Evolutionary conservation across 108 stramenopile species (phyloP).

Genomic region (Cyclostephanos tholiformis): DNA sequence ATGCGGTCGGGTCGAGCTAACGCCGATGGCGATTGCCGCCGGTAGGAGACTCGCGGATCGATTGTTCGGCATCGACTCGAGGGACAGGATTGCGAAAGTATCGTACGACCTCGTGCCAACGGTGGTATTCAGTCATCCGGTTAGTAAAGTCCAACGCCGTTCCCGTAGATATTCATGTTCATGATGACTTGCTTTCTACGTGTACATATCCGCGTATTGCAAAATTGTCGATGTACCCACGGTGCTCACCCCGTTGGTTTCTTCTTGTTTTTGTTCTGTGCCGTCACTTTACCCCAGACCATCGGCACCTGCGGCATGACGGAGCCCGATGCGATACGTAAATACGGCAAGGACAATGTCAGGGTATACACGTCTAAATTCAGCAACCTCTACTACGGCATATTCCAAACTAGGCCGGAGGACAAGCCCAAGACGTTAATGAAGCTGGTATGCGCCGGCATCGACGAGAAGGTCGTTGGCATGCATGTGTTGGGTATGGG

Average conservation of each 20-base stretch:
- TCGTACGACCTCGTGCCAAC: slow-evolving; percentile 86
- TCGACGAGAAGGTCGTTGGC: slow-evolving; percentile 90
- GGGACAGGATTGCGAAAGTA: slow-evolving; percentile 45
- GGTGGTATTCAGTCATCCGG: slow-evolving; percentile 91
- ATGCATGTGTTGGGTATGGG: slow-evolving; percentile 94
- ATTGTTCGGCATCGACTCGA: slow-evolving; percentile 70
- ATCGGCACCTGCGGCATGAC: slow-evolving; percentile 88
- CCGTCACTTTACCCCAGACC: slow-evolving; percentile 10
- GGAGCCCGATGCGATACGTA: slow-evolving; percentile 82
- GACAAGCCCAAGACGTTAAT: slow-evolving; percentile 94
- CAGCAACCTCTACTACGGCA: slow-evolving; percentile 88
- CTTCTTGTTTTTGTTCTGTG: no score
- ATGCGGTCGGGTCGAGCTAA: slow-evolving; percentile 81
- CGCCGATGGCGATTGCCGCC: slow-evolving; percentile 95
- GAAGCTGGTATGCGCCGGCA: slow-evolving; percentile 90
- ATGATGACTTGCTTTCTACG: no score
- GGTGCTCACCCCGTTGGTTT: slow-evolving; percentile 2
- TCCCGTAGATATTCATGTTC: no score
- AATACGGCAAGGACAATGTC: slow-evolving; percentile 90
- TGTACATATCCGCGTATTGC: no score
- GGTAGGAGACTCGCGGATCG: slow-evolving; percentile 89
- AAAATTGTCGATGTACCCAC: no score
- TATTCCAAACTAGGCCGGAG: slow-evolving; percentile 79
- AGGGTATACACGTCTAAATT: slow-evolving; percentile 91
- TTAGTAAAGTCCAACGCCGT: slow-evolving; percentile 2